Conservation (phyloP, 176 grass and related monocot species). For the Avena atlantica region DNA sequence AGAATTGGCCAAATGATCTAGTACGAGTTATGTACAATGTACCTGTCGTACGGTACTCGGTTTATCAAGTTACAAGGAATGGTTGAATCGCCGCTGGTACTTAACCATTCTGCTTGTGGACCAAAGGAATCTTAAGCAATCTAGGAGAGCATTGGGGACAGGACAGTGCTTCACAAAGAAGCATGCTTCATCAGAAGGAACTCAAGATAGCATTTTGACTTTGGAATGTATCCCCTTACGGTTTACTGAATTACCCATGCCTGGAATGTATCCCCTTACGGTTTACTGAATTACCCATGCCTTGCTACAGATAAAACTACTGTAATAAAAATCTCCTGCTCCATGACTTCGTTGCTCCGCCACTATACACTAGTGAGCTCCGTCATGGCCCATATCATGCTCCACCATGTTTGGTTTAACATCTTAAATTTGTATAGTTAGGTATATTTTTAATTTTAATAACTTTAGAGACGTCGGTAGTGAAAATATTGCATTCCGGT, state of each 20-base stretch:
- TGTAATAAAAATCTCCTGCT: no score
- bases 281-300: neutral
- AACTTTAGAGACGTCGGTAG: neutral
- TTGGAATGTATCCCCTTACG: neutral
- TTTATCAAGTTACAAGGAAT: neutral
- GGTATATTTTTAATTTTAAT: neutral
- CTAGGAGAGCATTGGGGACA: neutral
- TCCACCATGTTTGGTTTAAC: neutral
- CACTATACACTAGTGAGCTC: neutral
- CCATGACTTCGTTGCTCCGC: neutral
- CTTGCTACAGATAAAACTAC: neutral
- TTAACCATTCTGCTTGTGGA: neutral
- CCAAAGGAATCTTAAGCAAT: conserved; percentile 32
- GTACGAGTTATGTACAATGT: conserved; percentile 20
- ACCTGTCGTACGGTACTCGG: neutral
- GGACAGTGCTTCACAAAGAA: neutral
- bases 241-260: no score
- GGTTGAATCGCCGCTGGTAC: neutral
- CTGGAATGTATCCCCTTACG: no score
- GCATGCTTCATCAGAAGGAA: neutral
- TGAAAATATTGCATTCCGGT: neutral
- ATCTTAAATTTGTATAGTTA: neutral
- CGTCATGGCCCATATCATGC: neutral
- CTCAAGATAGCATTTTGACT: neutral
- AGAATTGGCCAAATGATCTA: neutral